phyloP scores from a whole-genome alignment of 139 green algal species.

The Haematococcus sp. region DNA sequence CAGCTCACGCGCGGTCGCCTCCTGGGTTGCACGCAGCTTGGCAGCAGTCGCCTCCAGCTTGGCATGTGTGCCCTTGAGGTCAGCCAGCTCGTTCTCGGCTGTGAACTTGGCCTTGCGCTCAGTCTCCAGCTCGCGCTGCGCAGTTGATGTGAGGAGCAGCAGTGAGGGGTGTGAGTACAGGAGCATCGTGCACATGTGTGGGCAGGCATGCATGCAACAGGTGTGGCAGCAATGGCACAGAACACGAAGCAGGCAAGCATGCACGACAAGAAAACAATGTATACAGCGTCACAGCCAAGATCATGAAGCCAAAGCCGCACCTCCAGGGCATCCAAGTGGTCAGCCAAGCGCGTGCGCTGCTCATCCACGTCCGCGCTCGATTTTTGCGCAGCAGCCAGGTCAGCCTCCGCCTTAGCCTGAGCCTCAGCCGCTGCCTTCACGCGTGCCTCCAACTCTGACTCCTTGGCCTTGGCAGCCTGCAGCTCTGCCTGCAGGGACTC shows the following conservation, averaged over 20 bases:
- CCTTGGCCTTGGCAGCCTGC: background rate
- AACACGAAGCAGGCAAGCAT: too few relatives aligned
- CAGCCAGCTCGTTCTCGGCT: conserved; percentile 4
- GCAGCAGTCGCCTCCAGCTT: conserved; percentile 11
- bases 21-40: conserved; percentile 7
- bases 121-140: conserved; percentile 2
- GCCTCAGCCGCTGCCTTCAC: background rate
- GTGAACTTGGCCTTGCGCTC: conserved; percentile 1
- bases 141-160: too few relatives aligned
- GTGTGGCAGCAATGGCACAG: background rate
- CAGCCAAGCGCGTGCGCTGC: background rate
- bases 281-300: background rate
- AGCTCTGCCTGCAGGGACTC: background rate
- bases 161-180: too few relatives aligned
- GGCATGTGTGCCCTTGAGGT: background rate
- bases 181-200: too few relatives aligned
- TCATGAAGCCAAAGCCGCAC: background rate
- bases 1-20: conserved; percentile 7
- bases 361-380: background rate
- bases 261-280: background rate
- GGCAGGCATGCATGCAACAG: too few relatives aligned
- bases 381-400: background rate
- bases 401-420: background rate
- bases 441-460: background rate
- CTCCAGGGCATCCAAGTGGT: conserved; percentile 7